These are phyloP conservation scores for Fusarium sp. DNA, from an alignment of 2,329 filamentous ascomycete genomes.

Conservation along the genomic window DNA sequence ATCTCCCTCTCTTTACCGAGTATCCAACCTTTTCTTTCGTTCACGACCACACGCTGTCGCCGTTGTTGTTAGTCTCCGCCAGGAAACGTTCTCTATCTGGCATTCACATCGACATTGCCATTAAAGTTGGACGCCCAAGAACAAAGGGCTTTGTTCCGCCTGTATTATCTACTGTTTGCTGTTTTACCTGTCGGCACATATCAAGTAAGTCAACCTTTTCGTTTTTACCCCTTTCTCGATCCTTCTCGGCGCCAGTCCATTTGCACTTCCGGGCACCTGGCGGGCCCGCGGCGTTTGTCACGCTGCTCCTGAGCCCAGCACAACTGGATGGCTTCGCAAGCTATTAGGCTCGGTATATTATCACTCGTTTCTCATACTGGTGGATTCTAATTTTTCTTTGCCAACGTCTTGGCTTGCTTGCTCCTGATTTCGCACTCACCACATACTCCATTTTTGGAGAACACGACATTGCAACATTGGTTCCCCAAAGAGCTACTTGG, in stretches of 20 bases:
- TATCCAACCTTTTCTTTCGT: conserved; percentile 8
- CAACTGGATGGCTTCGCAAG: too few relatives aligned
- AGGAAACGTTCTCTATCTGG: conserved; percentile 27
- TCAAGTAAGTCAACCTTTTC: conserved; percentile 49
- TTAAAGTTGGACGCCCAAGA: conserved; percentile 42
- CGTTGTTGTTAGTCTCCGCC: conserved; percentile 18
- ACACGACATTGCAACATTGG: background rate
- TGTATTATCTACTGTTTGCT: conserved; percentile 52
- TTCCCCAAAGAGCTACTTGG: conserved; percentile 49
- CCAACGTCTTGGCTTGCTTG: background rate
- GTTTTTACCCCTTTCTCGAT: conserved; percentile 1
- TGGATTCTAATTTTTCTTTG: background rate
- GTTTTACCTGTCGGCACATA: conserved; percentile 49
- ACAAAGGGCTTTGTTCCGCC: conserved; percentile 53
- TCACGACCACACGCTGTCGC: conserved; percentile 16
- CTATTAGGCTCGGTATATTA: background rate
- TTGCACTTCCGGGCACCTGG: conserved; percentile 11
- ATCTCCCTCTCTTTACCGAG: conserved; percentile 24
- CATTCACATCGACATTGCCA: conserved; percentile 16
- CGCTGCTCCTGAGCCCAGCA: too few relatives aligned
- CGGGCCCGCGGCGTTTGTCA: background rate
- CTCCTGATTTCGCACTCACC: background rate
- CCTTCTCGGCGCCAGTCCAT: background rate
- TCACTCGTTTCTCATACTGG: background rate
- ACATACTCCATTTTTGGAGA: background rate